phyloP scores from a whole-genome alignment of 2,329 filamentous ascomycete species.

The Hymenoscyphus linearis region DNA sequence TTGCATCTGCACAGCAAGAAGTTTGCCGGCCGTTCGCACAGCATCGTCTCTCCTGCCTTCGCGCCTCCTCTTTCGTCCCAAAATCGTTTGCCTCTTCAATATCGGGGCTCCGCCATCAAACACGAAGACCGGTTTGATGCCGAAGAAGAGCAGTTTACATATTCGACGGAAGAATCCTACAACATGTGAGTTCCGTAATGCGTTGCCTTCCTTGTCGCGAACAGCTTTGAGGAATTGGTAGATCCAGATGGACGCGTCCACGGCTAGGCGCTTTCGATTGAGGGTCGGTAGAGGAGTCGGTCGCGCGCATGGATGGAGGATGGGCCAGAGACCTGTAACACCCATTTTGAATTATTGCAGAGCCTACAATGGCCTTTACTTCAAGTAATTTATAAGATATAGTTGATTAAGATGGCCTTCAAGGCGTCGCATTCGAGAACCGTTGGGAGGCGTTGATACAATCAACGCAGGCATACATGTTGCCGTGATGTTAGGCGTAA shows the following conservation, averaged over 20 bases:
- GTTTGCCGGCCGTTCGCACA: constrained; percentile 79
- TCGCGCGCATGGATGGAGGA: constrained; percentile 88
- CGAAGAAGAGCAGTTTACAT: constrained; percentile 95
- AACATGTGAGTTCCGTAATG: constrained; percentile 89
- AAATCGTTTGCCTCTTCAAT: constrained; percentile 87
- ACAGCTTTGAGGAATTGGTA: constrained; percentile 99
- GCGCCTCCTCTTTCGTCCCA: constrained; percentile 67
- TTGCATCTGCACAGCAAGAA: constrained; percentile 93
- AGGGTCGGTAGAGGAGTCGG: constrained; percentile 95
- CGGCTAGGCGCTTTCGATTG: constrained; percentile 91
- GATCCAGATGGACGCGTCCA: constrained; percentile 99
- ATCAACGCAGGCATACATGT: not conserved
- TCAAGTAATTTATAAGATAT: not conserved
- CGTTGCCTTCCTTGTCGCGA: constrained; percentile 96
- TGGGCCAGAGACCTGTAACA: constrained; percentile 96
- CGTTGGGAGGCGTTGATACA: not conserved
- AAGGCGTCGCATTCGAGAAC: not conserved
- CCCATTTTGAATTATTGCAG: constrained; percentile 58
- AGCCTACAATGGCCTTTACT: not conserved
- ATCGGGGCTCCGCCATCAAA: constrained; percentile 93
- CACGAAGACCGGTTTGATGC: constrained; percentile 94
- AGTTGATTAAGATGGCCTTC: not conserved
- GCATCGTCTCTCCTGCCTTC: constrained; percentile 94
- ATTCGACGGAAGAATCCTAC: constrained; percentile 98
- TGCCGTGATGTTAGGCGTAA: not conserved